A percentile compares a stretch with the other conserved stretches of the same genome.
These are phyloP conservation scores for Trebouxia sp. DNA, from an alignment of 139 green algal genomes.

Conservation along the genomic window DNA sequence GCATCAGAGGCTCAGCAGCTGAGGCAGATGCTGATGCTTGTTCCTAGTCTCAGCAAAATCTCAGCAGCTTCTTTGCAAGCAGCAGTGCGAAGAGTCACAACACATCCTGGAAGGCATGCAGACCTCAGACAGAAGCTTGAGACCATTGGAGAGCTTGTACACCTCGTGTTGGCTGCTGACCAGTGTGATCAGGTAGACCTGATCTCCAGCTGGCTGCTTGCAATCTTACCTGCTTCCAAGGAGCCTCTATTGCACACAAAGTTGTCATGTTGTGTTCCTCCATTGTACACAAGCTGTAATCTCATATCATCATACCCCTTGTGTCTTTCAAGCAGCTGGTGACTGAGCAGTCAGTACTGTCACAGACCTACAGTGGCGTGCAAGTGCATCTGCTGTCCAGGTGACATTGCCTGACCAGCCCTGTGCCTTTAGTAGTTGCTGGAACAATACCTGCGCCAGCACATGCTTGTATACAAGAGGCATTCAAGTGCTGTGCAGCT, in stretches of 20 bases:
- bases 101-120: background rate
- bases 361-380: too few relatives aligned
- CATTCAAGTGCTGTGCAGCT: too few relatives aligned
- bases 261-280: background rate
- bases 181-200: background rate
- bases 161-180: background rate
- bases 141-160: background rate
- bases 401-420: too few relatives aligned
- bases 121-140: background rate
- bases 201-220: background rate
- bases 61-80: background rate
- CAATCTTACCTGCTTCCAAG: background rate
- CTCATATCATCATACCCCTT: too few relatives aligned
- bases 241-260: background rate
- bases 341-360: too few relatives aligned
- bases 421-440: too few relatives aligned
- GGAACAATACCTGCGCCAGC: too few relatives aligned
- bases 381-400: too few relatives aligned
- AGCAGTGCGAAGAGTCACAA: too few relatives aligned
- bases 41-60: background rate
- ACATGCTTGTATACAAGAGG: too few relatives aligned
- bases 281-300: background rate
- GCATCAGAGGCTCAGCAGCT: background rate
- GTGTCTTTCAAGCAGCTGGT: too few relatives aligned
- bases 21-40: background rate